These are phyloP conservation scores for Penicillium sp. DNA, from an alignment of 2,329 filamentous ascomycete species.

Conservation along the genomic window DNA sequence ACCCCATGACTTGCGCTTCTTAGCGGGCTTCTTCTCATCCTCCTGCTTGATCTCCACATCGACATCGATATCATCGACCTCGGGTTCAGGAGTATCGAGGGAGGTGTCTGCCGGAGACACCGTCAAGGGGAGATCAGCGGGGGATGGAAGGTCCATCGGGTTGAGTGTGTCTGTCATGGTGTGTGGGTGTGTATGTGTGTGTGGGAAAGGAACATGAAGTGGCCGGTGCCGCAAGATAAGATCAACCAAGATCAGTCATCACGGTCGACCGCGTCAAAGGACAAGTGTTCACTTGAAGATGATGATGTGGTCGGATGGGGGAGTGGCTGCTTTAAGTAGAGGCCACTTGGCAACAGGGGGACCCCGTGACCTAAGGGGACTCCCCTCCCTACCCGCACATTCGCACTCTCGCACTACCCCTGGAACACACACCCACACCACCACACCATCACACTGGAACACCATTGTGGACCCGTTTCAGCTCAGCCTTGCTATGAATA, in stretches of 20 bases:
- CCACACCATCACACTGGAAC: background rate
- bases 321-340: slow-evolving; percentile 41
- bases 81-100: slow-evolving; percentile 32
- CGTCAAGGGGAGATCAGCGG: slow-evolving; percentile 43
- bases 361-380: slow-evolving; percentile 16
- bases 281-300: slow-evolving; percentile 35
- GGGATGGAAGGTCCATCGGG: slow-evolving; percentile 37
- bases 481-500: slow-evolving; percentile 3
- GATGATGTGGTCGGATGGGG: slow-evolving; percentile 17
- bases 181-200: slow-evolving; percentile 3
- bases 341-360: slow-evolving; percentile 42
- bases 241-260: slow-evolving; percentile 24
- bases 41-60: slow-evolving; percentile 19
- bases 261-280: slow-evolving; percentile 34
- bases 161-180: slow-evolving; percentile 41
- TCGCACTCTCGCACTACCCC: background rate
- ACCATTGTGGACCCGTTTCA: background rate
- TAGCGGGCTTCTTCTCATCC: slow-evolving; percentile 71
- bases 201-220: slow-evolving; percentile 10
- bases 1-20: slow-evolving; percentile 99
- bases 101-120: slow-evolving; percentile 48
- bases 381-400: background rate
- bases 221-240: slow-evolving; percentile 19
- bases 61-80: background rate
- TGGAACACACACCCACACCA: background rate